Percentiles rank a stretch among this genome's conserved stretches.
Evolutionary conservation across 2,329 filamentous ascomycete genomes (phyloP).

Genomic region (Paracorniculantispora psalliotae): DNA sequence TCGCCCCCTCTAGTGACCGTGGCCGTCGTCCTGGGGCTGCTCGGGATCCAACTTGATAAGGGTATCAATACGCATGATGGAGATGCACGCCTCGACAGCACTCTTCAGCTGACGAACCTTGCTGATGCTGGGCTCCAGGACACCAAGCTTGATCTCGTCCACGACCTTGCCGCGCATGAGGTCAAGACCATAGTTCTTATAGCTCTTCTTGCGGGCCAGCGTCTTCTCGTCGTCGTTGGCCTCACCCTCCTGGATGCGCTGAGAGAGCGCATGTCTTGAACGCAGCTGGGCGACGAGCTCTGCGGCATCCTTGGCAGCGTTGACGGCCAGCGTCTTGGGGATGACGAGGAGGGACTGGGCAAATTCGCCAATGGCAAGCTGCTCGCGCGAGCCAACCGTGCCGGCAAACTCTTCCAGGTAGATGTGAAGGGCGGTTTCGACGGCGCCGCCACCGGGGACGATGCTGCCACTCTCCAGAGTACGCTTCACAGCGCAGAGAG

Average conservation of each 20-base stretch:
- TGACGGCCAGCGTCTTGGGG: slow-evolving; percentile 93
- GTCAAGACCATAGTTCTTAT: slow-evolving; percentile 98
- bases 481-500: slow-evolving; percentile 92
- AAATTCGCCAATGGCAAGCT: slow-evolving; percentile 96
- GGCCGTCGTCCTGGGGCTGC: slow-evolving; percentile 71
- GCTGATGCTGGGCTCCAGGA: slow-evolving; percentile 95
- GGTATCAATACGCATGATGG: slow-evolving; percentile 99
- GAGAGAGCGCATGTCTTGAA: slow-evolving; percentile 87
- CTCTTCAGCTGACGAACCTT: slow-evolving; percentile 98
- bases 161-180: slow-evolving; percentile 83
- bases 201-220: slow-evolving; percentile 88
- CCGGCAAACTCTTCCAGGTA: slow-evolving; percentile 98
- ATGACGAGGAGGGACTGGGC: slow-evolving; percentile 91
- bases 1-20: slow-evolving; percentile 63
- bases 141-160: slow-evolving; percentile 89
- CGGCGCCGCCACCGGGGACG: slow-evolving; percentile 91
- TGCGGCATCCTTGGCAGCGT: slow-evolving; percentile 92
- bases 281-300: slow-evolving; percentile 94
- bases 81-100: slow-evolving; percentile 96
- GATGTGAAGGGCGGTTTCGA: slow-evolving; percentile 98
- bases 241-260: slow-evolving; percentile 84
- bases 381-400: slow-evolving; percentile 92
- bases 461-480: slow-evolving; percentile 95
- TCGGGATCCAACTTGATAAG: slow-evolving; percentile 97
- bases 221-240: slow-evolving; percentile 82